A percentile compares a stretch with the other conserved stretches of the same genome.
Conservation (phyloP, 163 green algal genomes). For the Chloromonas sp. region DNA sequence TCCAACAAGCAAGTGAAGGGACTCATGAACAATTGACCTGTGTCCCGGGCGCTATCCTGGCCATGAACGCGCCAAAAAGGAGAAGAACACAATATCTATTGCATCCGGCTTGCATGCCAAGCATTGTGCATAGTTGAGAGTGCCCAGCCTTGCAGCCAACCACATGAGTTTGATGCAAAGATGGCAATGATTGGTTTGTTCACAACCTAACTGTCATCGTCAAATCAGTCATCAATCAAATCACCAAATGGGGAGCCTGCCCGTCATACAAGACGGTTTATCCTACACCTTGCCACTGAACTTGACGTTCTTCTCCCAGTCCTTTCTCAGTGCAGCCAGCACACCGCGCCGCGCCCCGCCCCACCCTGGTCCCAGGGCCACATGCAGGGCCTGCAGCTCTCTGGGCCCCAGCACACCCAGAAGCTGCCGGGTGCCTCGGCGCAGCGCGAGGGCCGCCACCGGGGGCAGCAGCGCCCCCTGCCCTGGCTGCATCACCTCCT, state of each 20-base stretch:
- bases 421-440: background rate
- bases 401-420: background rate
- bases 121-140: background rate
- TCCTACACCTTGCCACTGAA: constrained; percentile 34
- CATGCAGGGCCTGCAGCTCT: constrained; percentile 40
- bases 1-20: no score
- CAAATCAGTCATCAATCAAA: background rate
- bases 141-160: background rate
- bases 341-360: constrained; percentile 16
- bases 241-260: background rate
- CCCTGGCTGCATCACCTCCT: background rate
- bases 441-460: background rate
- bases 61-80: no score
- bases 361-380: constrained; percentile 16
- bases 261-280: background rate
- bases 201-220: background rate
- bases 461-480: background rate
- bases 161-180: background rate
- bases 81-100: no score
- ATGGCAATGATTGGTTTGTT: background rate
- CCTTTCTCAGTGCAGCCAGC: constrained; percentile 19
- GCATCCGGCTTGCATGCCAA: no score
- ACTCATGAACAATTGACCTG: no score
- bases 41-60: no score
- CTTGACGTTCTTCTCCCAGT: constrained; percentile 28